Conservation (phyloP, 208 protist species). For the Trypanosoma grayi region DNA sequence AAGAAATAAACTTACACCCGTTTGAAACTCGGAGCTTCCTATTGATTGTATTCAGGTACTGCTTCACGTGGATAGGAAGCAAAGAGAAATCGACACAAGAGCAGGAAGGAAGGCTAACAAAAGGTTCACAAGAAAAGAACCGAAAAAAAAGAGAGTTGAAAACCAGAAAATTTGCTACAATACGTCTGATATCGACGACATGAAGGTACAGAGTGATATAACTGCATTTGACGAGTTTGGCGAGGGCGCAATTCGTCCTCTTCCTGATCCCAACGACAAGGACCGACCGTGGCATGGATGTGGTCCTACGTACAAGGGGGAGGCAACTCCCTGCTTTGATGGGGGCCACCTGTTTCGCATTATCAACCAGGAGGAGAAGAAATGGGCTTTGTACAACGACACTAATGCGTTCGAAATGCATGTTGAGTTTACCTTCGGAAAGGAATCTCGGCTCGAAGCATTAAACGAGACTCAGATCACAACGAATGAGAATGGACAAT, state of each 20-base stretch:
- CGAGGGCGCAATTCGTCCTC: slow-evolving; percentile 31
- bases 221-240: slow-evolving; percentile 40
- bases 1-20: slow-evolving; percentile 5
- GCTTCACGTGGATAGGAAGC: too few species aligned
- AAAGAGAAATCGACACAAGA: not conserved
- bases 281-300: slow-evolving; percentile 21
- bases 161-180: not conserved
- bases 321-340: slow-evolving; percentile 53
- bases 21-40: too few species aligned
- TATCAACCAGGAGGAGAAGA: slow-evolving; percentile 36
- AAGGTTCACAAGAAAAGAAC: not conserved
- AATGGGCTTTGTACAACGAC: slow-evolving; percentile 84
- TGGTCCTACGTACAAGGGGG: slow-evolving; percentile 34
- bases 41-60: too few species aligned
- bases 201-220: too few species aligned
- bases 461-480: slow-evolving; percentile 24
- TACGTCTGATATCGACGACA: too few species aligned
- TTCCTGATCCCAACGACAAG: slow-evolving; percentile 13
- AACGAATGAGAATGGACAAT: slow-evolving; percentile 26
- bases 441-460: slow-evolving; percentile 18
- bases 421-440: slow-evolving; percentile 44
- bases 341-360: slow-evolving; percentile 60
- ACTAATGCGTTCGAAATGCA: slow-evolving; percentile 68
- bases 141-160: not conserved
- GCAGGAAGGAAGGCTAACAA: not conserved